Evolutionary conservation across 352 stramenopile genomes (phyloP).

Genomic region (Globisporangium yorkense): DNA sequence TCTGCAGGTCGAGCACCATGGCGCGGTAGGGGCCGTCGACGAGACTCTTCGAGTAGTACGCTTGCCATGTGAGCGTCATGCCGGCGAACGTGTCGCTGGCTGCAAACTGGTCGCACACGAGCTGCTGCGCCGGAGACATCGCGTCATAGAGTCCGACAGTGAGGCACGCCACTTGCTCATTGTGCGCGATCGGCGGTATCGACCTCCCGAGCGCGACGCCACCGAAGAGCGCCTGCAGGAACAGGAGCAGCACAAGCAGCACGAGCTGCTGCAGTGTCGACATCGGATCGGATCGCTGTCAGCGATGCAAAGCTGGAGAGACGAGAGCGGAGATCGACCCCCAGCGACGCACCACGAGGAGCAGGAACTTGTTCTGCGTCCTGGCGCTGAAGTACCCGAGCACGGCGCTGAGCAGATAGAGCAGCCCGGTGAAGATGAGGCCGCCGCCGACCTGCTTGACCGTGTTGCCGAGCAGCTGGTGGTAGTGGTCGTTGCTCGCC

Average conservation of each 20-base stretch:
- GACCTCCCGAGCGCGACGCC: constrained; percentile 36
- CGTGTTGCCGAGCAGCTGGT: constrained; percentile 43
- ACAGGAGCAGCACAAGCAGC: constrained; percentile 35
- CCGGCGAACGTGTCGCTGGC: constrained; percentile 56
- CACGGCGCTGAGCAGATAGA: constrained; percentile 40
- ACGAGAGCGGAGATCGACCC: neutral
- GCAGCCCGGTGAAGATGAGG: constrained; percentile 56
- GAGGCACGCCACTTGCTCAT: constrained; percentile 44
- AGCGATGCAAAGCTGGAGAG: neutral
- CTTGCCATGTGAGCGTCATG: constrained; percentile 63
- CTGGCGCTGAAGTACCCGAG: constrained; percentile 48
- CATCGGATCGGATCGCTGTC: neutral
- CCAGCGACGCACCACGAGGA: constrained; percentile 32
- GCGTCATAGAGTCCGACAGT: constrained; percentile 51
- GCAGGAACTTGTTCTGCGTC: constrained; percentile 75
- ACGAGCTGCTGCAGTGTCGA: constrained; percentile 29
- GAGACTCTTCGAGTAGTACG: constrained; percentile 56
- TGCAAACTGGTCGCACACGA: constrained; percentile 43
- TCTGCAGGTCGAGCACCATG: constrained; percentile 55
- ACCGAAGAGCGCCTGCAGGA: constrained; percentile 64
- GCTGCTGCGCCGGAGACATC: constrained; percentile 25
- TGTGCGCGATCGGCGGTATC: constrained; percentile 24
- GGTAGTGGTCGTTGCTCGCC: constrained; percentile 48
- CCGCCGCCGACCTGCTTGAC: constrained; percentile 54
- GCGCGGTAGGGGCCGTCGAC: constrained; percentile 34